Percentiles rank a stretch among this genome's conserved stretches.
phyloP scores from a whole-genome alignment of 495 filamentous ascomycete genomes.

The Stereocaulon alpinum region DNA sequence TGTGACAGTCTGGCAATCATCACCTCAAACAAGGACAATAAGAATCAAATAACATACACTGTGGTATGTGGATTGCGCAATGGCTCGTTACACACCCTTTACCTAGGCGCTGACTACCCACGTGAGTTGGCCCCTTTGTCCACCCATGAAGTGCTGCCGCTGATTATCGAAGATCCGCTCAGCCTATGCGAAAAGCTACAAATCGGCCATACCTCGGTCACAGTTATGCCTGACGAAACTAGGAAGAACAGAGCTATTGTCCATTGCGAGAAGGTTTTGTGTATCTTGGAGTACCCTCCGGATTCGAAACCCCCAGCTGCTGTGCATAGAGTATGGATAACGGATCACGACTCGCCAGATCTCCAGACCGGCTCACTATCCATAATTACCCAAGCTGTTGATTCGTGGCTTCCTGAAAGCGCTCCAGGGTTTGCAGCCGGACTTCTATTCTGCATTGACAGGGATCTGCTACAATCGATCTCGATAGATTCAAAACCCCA shows the following conservation, averaged over 20 bases:
- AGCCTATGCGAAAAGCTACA: constrained; percentile 12
- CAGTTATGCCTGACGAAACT: constrained; percentile 5
- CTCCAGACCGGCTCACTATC: constrained; percentile 9
- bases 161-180: background rate
- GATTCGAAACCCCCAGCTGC: constrained; percentile 14
- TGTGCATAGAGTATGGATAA: constrained; percentile 15
- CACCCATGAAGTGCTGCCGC: background rate
- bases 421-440: constrained; percentile 15
- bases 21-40: background rate
- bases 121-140: background rate
- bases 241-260: constrained; percentile 7
- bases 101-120: background rate
- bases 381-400: constrained; percentile 16
- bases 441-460: constrained; percentile 36
- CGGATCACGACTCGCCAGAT: constrained; percentile 6
- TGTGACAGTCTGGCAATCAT: constrained; percentile 22
- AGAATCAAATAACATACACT: background rate
- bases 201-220: constrained; percentile 22
- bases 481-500: constrained; percentile 28
- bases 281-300: constrained; percentile 14
- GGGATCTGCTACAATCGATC: constrained; percentile 33
- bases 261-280: constrained; percentile 14
- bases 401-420: constrained; percentile 9
- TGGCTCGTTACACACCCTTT: constrained; percentile 15
- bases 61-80: constrained; percentile 22